Evolutionary conservation across 164 flowering plant species (phyloP).

Genomic region (grape (Vitis vinifera)): DNA sequence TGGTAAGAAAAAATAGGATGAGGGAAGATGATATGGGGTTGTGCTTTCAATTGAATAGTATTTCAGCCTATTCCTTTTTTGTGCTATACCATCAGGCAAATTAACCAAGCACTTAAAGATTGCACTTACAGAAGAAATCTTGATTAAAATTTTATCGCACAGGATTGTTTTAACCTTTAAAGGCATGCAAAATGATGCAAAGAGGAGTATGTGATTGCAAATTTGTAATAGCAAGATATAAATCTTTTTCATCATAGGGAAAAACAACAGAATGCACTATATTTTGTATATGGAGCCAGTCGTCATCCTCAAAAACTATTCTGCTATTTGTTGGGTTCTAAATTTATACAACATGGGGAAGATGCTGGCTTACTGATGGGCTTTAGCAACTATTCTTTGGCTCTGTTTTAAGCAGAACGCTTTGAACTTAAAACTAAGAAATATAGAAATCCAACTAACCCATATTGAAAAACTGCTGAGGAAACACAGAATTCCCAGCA

Average conservation of each 20-base stretch:
- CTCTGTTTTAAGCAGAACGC: conserved; percentile 10
- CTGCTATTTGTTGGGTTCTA: conserved; percentile 23
- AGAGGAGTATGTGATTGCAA: not conserved
- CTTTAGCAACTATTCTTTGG: conserved; percentile 12
- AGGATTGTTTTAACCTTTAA: not conserved
- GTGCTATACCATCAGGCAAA: too few species aligned
- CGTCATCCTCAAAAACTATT: conserved; percentile 16
- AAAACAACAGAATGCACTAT: conserved; percentile 8
- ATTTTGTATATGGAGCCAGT: conserved; percentile 17
- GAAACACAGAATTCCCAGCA: conserved; percentile 11
- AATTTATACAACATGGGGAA: conserved; percentile 22
- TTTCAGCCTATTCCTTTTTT: too few species aligned
- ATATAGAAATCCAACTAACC: conserved; percentile 30
- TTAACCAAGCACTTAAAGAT: too few species aligned
- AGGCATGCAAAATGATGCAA: conserved; percentile 10
- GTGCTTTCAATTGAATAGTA: too few species aligned
- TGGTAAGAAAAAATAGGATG: too few species aligned
- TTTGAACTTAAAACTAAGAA: conserved; percentile 14
- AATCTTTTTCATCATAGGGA: conserved; percentile 5
- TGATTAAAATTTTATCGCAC: conserved; percentile 1
- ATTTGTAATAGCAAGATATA: not conserved
- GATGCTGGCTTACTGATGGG: conserved; percentile 20
- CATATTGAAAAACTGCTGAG: conserved; percentile 18
- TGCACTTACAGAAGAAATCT: too few species aligned
- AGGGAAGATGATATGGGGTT: too few species aligned